A percentile compares a stretch with the other conserved stretches of the same genome.
These are phyloP conservation scores for Lobosporangium transversale DNA, from an alignment of 192 early-diverging fungal species.

Conservation along the genomic window DNA sequence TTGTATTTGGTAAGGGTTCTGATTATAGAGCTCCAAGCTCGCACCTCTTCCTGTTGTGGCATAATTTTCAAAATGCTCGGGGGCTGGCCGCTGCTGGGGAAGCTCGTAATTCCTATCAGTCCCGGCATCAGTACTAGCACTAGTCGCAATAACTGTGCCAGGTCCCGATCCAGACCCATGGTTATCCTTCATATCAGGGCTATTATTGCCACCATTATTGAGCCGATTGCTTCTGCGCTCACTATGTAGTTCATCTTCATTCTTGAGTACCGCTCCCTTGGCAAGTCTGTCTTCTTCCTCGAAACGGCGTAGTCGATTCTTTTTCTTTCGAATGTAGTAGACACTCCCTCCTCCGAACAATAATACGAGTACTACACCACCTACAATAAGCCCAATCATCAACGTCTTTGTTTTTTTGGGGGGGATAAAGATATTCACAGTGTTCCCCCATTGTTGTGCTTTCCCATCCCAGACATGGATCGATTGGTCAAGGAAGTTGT, in stretches of 20 bases:
- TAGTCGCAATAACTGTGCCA: too few species aligned
- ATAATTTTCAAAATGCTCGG: too few species aligned
- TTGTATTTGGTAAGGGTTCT: background rate
- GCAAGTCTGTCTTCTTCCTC: conserved; percentile 35
- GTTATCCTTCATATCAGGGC: too few species aligned
- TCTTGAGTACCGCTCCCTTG: conserved; percentile 43
- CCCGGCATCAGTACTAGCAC: too few species aligned
- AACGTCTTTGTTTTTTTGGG: conserved; percentile 28
- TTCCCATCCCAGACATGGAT: conserved; percentile 30
- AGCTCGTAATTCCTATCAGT: too few species aligned
- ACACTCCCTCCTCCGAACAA: conserved; percentile 17
- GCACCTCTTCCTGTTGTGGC: too few species aligned
- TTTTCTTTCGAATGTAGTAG: conserved; percentile 17
- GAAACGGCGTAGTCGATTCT: background rate
- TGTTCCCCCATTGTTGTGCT: conserved; percentile 16
- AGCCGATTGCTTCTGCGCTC: conserved; percentile 8
- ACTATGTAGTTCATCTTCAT: conserved; percentile 40
- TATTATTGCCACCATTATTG: too few species aligned
- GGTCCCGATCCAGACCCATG: too few species aligned
- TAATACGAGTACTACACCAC: conserved; percentile 7
- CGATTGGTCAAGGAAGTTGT: conserved; percentile 5
- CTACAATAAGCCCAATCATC: conserved; percentile 39
- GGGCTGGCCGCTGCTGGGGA: too few species aligned
- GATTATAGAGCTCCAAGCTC: background rate
- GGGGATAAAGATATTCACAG: conserved; percentile 7